Percentiles rank a stretch among this genome's conserved stretches.
Evolutionary conservation across 176 grass and related monocot species (phyloP).

Genomic region (Triticum aestivum): DNA sequence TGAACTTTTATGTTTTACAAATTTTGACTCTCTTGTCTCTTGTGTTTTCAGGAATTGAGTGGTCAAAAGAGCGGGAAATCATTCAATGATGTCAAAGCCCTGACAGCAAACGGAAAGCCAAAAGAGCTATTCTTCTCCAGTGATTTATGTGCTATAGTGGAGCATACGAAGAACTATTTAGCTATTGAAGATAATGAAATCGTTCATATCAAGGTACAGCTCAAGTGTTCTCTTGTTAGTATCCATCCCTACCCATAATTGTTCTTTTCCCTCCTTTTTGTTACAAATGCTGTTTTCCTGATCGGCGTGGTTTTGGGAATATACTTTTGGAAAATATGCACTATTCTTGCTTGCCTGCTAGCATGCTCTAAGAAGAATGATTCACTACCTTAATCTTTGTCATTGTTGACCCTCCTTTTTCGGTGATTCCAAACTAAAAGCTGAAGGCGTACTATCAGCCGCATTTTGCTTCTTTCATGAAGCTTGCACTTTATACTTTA

Average conservation of each 20-base stretch:
- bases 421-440: background rate
- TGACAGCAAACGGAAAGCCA: slow-evolving; percentile 77
- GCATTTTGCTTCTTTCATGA: background rate
- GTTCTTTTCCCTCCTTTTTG: background rate
- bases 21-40: background rate
- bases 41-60: slow-evolving; percentile 71
- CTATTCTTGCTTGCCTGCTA: background rate
- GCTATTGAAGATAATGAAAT: slow-evolving; percentile 93
- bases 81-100: slow-evolving; percentile 85
- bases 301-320: background rate
- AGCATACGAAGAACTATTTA: slow-evolving; percentile 94
- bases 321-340: background rate
- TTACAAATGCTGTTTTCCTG: background rate
- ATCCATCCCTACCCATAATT: background rate
- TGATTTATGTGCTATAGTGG: slow-evolving; percentile 96
- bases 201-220: slow-evolving; percentile 62
- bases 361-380: background rate
- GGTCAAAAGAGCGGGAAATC: slow-evolving; percentile 55
- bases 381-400: slow-evolving; percentile 3
- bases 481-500: slow-evolving; percentile 7
- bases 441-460: background rate
- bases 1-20: background rate
- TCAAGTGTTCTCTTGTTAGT: background rate
- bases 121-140: slow-evolving; percentile 98
- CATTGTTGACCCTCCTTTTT: background rate